Conservation (phyloP, 352 stramenopile genomes). For the Globisporangium cederbergense region DNA sequence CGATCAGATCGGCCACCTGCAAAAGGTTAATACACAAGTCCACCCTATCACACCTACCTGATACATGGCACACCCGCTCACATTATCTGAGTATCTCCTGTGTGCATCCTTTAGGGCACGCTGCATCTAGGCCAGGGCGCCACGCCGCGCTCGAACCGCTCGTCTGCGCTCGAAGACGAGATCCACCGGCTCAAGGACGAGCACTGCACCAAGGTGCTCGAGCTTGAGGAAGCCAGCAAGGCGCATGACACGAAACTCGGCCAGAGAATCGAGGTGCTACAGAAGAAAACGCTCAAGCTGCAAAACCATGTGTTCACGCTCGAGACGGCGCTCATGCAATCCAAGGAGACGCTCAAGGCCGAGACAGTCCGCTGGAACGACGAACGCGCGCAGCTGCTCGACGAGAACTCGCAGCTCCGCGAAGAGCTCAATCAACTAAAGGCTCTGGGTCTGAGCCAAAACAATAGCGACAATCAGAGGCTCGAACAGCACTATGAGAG, state of each 20-base stretch:
- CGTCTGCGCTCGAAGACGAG: constrained; percentile 54
- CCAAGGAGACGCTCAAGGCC: constrained; percentile 33
- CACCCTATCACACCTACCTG: background rate
- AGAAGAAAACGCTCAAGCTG: constrained; percentile 42
- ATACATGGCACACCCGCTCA: background rate
- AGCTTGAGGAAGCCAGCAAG: constrained; percentile 31
- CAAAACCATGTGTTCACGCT: constrained; percentile 52
- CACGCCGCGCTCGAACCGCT: constrained; percentile 32
- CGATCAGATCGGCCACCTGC: constrained; percentile 34
- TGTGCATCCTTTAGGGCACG: constrained; percentile 23
- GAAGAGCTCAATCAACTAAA: constrained; percentile 17
- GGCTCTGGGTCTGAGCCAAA: background rate
- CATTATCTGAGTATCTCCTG: background rate
- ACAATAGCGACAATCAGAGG: background rate
- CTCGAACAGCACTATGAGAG: background rate
- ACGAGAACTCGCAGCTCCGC: constrained; percentile 18
- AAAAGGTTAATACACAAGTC: constrained; percentile 32
- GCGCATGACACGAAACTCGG: constrained; percentile 30
- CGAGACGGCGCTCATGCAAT: constrained; percentile 31
- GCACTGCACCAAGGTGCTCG: constrained; percentile 30
- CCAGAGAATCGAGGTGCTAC: constrained; percentile 25
- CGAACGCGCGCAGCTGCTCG: constrained; percentile 24
- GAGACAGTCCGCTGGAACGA: constrained; percentile 32
- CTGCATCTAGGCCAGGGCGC: constrained; percentile 41
- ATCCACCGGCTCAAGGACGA: constrained; percentile 52